Evolutionary conservation across 495 filamentous ascomycete genomes (phyloP).

Genomic region (Penicillium lagena): DNA sequence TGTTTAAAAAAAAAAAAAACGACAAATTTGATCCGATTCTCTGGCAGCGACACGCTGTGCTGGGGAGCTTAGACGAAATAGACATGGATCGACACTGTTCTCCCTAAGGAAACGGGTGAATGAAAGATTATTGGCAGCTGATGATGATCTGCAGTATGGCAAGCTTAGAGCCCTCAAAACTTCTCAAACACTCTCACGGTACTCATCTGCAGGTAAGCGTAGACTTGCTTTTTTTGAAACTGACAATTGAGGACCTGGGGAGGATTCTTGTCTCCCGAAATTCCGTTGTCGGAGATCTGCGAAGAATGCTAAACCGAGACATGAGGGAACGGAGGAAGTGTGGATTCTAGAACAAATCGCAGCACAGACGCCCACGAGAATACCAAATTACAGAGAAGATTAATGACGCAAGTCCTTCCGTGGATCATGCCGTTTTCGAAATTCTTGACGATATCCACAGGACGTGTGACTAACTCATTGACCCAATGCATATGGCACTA

Average conservation of each 20-base stretch:
- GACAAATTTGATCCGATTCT: not conserved
- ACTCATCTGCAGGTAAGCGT: slow-evolving; percentile 2
- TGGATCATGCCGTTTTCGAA: slow-evolving; percentile 16
- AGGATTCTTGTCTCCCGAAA: no score
- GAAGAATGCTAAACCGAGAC: no score
- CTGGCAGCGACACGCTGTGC: no score
- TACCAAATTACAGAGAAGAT: slow-evolving; percentile 2
- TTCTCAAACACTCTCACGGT: slow-evolving; percentile 38
- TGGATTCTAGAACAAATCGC: slow-evolving; percentile 4
- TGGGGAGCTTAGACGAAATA: not conserved
- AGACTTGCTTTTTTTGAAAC: not conserved
- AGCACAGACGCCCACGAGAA: slow-evolving; percentile 3
- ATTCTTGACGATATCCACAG: no score
- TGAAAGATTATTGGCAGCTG: slow-evolving; percentile 10
- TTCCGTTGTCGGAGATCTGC: no score
- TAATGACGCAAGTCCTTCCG: slow-evolving; percentile 3
- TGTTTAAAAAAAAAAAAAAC: not conserved
- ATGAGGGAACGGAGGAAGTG: not conserved
- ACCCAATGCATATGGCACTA: no score
- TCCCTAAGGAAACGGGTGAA: not conserved
- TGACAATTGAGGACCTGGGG: no score
- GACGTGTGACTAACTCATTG: no score
- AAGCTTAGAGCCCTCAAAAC: slow-evolving; percentile 15
- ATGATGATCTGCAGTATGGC: slow-evolving; percentile 6
- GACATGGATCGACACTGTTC: slow-evolving; percentile 7